phyloP scores from a whole-genome alignment of 495 filamentous ascomycete species.

The Pseudoneurospora amorphoporcata region DNA sequence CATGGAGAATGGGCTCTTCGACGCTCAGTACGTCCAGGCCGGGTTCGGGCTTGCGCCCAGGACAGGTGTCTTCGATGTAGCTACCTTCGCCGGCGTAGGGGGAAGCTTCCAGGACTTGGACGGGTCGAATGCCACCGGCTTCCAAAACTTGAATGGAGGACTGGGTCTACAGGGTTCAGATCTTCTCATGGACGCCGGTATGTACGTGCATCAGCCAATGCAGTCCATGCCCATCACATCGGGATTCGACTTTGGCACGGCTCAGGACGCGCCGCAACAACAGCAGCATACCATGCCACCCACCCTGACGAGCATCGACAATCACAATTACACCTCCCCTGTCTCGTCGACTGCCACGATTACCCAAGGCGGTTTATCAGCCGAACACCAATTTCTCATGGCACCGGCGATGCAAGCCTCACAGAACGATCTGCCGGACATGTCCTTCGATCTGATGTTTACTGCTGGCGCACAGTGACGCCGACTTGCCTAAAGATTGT shows the following conservation, averaged over 20 bases:
- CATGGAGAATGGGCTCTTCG: constrained; percentile 15
- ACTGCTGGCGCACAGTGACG: constrained; percentile 1
- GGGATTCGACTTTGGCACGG: constrained; percentile 20
- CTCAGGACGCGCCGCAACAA: background rate
- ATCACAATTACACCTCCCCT: constrained; percentile 25
- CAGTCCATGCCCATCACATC: constrained; percentile 29
- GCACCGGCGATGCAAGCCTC: background rate
- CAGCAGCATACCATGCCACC: constrained; percentile 14
- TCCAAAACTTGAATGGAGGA: constrained; percentile 6
- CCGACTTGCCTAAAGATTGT: background rate
- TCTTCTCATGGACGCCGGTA: constrained; percentile 15
- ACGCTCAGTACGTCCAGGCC: constrained; percentile 6
- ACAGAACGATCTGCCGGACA: constrained; percentile 13
- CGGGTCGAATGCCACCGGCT: constrained; percentile 1
- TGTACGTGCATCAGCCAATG: constrained; percentile 14
- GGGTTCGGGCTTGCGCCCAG: constrained; percentile 3
- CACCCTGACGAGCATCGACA: constrained; percentile 20
- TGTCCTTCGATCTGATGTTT: constrained; percentile 24
- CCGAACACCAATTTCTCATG: constrained; percentile 10
- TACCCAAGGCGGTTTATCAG: constrained; percentile 20
- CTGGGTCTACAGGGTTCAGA: constrained; percentile 8
- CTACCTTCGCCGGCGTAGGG: constrained; percentile 22
- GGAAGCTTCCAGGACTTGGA: constrained; percentile 17
- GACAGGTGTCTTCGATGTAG: constrained; percentile 16
- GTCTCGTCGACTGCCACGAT: constrained; percentile 32